Conservation (phyloP, 2,329 filamentous ascomycete genomes). For the Diaporthe caulivora region DNA sequence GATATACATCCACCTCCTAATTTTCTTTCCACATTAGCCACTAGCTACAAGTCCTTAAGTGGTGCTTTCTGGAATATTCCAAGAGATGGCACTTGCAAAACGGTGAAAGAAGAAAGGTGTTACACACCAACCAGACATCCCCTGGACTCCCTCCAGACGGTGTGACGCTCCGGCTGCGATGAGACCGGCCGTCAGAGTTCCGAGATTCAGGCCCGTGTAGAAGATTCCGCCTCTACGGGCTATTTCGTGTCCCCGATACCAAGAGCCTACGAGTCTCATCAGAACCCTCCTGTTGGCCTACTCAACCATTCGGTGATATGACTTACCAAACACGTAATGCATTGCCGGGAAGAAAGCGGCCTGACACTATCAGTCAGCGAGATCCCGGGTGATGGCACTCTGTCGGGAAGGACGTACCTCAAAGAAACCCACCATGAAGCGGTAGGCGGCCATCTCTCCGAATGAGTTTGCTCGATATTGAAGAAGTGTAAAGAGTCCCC, state of each 20-base stretch:
- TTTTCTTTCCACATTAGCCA: no score
- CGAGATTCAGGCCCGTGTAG: slow-evolving; percentile 63
- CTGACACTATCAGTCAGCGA: slow-evolving; percentile 46
- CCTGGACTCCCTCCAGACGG: slow-evolving; percentile 57
- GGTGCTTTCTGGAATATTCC: no score
- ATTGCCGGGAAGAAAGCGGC: slow-evolving; percentile 49
- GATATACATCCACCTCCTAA: slow-evolving; percentile 64
- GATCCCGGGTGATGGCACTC: no score
- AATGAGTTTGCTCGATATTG: slow-evolving; percentile 64
- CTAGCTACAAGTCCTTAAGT: no score
- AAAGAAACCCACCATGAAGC: slow-evolving; percentile 67
- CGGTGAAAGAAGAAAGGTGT: slow-evolving; percentile 48
- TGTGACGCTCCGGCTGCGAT: slow-evolving; percentile 58
- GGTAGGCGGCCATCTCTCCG: slow-evolving; percentile 63
- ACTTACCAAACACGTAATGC: slow-evolving; percentile 51
- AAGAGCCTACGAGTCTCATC: slow-evolving; percentile 33
- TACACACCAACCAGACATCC: slow-evolving; percentile 64
- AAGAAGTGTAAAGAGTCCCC: slow-evolving; percentile 68
- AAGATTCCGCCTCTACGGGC: slow-evolving; percentile 63
- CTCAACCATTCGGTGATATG: slow-evolving; percentile 45
- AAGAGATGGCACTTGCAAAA: no score
- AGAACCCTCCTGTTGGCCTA: neutral
- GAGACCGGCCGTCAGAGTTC: slow-evolving; percentile 64
- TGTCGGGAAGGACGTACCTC: slow-evolving; percentile 47
- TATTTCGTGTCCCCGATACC: slow-evolving; percentile 55